These are phyloP conservation scores for Lactarius pseudohatsudake DNA, from an alignment of 768 basidiomycete species.

Conservation along the genomic window DNA sequence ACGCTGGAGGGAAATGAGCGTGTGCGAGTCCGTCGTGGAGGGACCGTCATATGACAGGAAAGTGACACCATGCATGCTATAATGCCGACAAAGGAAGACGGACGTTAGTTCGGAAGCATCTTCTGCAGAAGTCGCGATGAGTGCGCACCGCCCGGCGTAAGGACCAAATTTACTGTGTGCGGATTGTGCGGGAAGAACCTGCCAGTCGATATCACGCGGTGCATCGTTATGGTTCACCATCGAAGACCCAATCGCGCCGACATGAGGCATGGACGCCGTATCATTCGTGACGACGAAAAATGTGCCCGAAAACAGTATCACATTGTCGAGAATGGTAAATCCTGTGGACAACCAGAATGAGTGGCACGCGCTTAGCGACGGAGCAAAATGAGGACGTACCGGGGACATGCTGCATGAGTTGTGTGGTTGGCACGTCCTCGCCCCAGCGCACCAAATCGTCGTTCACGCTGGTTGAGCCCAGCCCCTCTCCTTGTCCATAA, in stretches of 20 bases:
- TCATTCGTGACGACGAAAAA: constrained; percentile 76
- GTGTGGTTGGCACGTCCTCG: constrained; percentile 53
- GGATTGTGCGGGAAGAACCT: constrained; percentile 33
- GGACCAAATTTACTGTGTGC: constrained; percentile 34
- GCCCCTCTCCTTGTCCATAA: constrained; percentile 32
- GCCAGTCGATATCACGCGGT: constrained; percentile 57
- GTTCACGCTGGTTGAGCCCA: constrained; percentile 40
- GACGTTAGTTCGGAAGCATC: neutral
- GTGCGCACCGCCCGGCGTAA: constrained; percentile 35
- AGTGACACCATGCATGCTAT: constrained; percentile 64
- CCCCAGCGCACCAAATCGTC: constrained; percentile 59
- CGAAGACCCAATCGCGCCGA: constrained; percentile 50
- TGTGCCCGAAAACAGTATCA: constrained; percentile 70
- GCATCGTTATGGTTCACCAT: constrained; percentile 38
- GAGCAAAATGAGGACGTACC: constrained; percentile 42
- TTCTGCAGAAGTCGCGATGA: neutral
- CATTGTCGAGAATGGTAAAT: constrained; percentile 79
- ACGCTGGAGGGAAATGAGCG: constrained; percentile 75
- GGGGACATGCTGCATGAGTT: constrained; percentile 60
- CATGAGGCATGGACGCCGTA: constrained; percentile 55
- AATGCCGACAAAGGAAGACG: neutral
- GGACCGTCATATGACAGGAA: constrained; percentile 44
- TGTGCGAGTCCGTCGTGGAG: constrained; percentile 52
- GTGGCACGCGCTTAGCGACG: neutral
- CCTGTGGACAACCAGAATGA: constrained; percentile 44